A percentile compares a stretch with the other conserved stretches of the same genome.
Evolutionary conservation across 2,329 filamentous ascomycete species (phyloP).

Genomic region (Fonsecaea erecta): DNA sequence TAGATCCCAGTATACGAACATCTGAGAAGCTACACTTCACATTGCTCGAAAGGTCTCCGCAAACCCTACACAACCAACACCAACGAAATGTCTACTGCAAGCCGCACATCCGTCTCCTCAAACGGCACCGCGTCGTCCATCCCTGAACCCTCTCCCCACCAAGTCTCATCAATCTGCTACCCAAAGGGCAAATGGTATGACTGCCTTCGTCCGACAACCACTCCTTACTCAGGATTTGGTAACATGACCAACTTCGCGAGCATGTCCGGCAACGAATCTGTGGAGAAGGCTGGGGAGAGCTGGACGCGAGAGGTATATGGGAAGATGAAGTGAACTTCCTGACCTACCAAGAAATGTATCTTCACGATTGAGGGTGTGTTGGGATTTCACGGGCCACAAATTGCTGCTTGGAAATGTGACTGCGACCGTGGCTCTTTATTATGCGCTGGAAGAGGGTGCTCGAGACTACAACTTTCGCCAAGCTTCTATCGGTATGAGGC

Average conservation of each 20-base stretch:
- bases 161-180: conserved; percentile 22
- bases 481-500: neutral
- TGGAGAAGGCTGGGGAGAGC: conserved; percentile 18
- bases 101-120: conserved; percentile 5
- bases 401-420: too few relatives aligned
- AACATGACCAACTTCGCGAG: conserved; percentile 26
- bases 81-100: conserved; percentile 7
- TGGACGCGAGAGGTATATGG: conserved; percentile 24
- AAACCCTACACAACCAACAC: neutral
- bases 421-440: neutral
- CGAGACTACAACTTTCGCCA: neutral
- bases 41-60: neutral
- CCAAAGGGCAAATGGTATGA: conserved; percentile 32
- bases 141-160: conserved; percentile 8
- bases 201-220: conserved; percentile 28
- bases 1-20: neutral
- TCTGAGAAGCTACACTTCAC: neutral
- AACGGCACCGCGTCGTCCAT: conserved; percentile 4
- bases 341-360: neutral
- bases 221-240: conserved; percentile 24
- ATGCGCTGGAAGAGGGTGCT: neutral
- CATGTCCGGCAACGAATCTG: conserved; percentile 15
- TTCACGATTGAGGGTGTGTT: neutral
- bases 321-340: conserved; percentile 19
- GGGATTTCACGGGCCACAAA: neutral